Conservation (phyloP, 2,329 filamentous ascomycete genomes). For the Ascochyta clinopodiicola region DNA sequence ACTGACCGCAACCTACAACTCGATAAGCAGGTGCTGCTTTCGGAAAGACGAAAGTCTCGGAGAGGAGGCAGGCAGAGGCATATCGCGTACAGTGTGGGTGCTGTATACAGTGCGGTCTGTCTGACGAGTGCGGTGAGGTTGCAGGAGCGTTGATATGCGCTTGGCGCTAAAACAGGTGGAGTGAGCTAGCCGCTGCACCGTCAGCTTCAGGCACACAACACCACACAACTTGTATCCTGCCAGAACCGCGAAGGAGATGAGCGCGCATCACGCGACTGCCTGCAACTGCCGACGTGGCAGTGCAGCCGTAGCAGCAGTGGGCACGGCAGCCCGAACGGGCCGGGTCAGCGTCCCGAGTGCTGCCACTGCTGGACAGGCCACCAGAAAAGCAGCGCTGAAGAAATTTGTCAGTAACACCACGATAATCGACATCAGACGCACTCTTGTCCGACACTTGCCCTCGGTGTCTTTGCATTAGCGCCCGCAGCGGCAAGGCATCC, state of each 20-base stretch:
- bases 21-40: slow-evolving; percentile 77
- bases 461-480: slow-evolving; percentile 15
- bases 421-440: slow-evolving; percentile 25
- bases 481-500: slow-evolving; percentile 26
- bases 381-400: slow-evolving; percentile 7
- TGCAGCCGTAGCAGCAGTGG: slow-evolving; percentile 1
- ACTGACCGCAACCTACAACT: slow-evolving; percentile 69
- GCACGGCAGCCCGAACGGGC: background rate
- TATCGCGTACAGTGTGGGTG: slow-evolving; percentile 8
- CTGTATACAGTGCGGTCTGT: background rate
- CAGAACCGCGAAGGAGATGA: slow-evolving; percentile 23
- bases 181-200: slow-evolving; percentile 18
- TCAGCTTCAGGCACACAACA: slow-evolving; percentile 12
- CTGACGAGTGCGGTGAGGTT: slow-evolving; percentile 9
- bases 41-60: slow-evolving; percentile 59
- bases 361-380: slow-evolving; percentile 9
- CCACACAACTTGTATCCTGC: slow-evolving; percentile 10
- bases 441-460: slow-evolving; percentile 4
- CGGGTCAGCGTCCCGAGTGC: background rate
- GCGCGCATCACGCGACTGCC: slow-evolving; percentile 21
- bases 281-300: slow-evolving; percentile 25
- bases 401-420: slow-evolving; percentile 17
- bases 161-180: slow-evolving; percentile 2
- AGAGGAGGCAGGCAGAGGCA: slow-evolving; percentile 18
- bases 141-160: slow-evolving; percentile 17